A percentile compares a stretch with the other conserved stretches of the same genome.
Conservation (phyloP, 768 basidiomycete species). For the Russula virescens region DNA sequence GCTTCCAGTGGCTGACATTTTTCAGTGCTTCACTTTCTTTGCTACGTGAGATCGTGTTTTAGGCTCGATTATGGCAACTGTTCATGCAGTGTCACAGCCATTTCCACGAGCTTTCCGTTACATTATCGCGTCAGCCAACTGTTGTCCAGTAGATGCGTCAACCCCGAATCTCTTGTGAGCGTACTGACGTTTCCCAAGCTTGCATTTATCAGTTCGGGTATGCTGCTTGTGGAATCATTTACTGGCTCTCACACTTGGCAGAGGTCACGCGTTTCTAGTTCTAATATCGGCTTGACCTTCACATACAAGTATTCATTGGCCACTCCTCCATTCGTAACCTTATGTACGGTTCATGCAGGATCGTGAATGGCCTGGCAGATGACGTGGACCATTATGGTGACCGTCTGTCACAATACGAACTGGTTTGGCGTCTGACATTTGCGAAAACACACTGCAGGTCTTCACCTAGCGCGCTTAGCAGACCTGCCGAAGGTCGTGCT, state of each 20-base stretch:
- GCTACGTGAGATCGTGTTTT: constrained; percentile 54
- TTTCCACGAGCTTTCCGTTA: constrained; percentile 72
- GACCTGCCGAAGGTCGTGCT: constrained; percentile 76
- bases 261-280: constrained; percentile 48
- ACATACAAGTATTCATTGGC: constrained; percentile 57
- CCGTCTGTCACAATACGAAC: neutral
- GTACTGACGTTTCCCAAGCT: constrained; percentile 37
- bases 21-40: constrained; percentile 82
- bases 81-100: constrained; percentile 41
- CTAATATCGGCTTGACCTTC: constrained; percentile 65
- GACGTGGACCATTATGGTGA: constrained; percentile 68
- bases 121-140: constrained; percentile 69
- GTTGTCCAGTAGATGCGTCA: constrained; percentile 62
- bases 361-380: constrained; percentile 64
- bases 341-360: constrained; percentile 38
- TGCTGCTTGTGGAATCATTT: neutral
- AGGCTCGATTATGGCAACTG: neutral
- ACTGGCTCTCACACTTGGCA: constrained; percentile 27
- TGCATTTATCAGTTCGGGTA: constrained; percentile 55
- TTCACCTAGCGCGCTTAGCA: constrained; percentile 84
- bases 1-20: neutral
- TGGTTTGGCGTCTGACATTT: neutral
- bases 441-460: constrained; percentile 42
- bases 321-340: neutral
- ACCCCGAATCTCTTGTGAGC: neutral